These are phyloP conservation scores for Sindora glabra DNA, from an alignment of 306 rosid genomes.

Conservation along the genomic window DNA sequence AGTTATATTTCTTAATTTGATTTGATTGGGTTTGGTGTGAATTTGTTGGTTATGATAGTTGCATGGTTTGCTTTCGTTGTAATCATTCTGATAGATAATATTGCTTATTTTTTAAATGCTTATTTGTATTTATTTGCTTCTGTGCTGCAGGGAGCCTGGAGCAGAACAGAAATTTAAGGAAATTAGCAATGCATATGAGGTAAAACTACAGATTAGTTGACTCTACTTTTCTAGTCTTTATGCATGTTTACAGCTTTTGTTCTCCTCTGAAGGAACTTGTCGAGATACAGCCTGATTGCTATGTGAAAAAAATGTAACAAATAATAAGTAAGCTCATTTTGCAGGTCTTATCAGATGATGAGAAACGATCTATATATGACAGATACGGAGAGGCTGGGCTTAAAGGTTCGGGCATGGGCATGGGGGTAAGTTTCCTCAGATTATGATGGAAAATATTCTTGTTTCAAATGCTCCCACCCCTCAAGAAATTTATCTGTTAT, in stretches of 20 bases:
- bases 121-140: slow-evolving; percentile 2
- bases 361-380: slow-evolving; percentile 79
- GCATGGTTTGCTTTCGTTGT: background rate
- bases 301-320: too few relatives aligned
- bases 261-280: slow-evolving; percentile 8
- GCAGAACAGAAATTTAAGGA: slow-evolving; percentile 93
- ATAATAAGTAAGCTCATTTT: too few relatives aligned
- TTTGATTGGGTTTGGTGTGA: background rate
- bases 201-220: slow-evolving; percentile 19
- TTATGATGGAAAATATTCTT: background rate
- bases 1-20: background rate
- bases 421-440: slow-evolving; percentile 57
- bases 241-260: background rate
- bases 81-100: background rate
- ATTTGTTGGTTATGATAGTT: background rate
- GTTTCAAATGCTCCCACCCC: background rate
- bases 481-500: background rate
- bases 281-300: too few relatives aligned
- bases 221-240: slow-evolving; percentile 9
- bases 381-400: slow-evolving; percentile 96
- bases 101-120: slow-evolving; percentile 4
- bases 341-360: slow-evolving; percentile 96
- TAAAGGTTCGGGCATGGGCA: slow-evolving; percentile 82
- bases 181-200: slow-evolving; percentile 95
- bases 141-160: slow-evolving; percentile 64